phyloP scores from a whole-genome alignment of 768 basidiomycete genomes.

The Boletus tomentosulus region DNA sequence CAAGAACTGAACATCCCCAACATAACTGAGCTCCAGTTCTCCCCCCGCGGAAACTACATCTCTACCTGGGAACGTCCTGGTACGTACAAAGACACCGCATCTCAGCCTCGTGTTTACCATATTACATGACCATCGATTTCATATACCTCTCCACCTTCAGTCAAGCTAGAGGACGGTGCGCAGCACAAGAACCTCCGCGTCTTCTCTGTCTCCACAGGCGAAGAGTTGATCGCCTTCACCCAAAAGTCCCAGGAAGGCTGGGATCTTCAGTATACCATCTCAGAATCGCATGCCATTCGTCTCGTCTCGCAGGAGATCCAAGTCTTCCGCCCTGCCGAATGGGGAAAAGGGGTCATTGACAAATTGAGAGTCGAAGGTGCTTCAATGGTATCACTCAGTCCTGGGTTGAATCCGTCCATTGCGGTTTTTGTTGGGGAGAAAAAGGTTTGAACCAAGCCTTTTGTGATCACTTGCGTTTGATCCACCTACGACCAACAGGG shows the following conservation, averaged over 20 bases:
- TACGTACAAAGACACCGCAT: constrained; percentile 29
- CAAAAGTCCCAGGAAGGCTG: constrained; percentile 92
- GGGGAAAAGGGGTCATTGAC: constrained; percentile 74
- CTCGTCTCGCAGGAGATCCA: constrained; percentile 80
- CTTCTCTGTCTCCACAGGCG: constrained; percentile 81
- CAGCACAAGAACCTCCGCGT: constrained; percentile 94
- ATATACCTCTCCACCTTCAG: constrained; percentile 25
- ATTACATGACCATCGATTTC: constrained; percentile 13
- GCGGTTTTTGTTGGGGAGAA: constrained; percentile 93
- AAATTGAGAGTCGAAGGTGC: constrained; percentile 83
- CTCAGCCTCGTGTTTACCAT: constrained; percentile 22
- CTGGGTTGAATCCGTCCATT: constrained; percentile 81
- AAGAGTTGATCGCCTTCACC: constrained; percentile 81
- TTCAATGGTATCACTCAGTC: constrained; percentile 71
- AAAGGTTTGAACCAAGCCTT: constrained; percentile 49
- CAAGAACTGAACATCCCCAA: constrained; percentile 72
- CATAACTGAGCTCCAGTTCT: constrained; percentile 84
- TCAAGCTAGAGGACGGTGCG: constrained; percentile 84
- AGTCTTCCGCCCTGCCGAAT: constrained; percentile 76
- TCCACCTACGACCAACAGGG: constrained; percentile 45
- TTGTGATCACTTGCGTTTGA: neutral
- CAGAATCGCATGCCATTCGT: constrained; percentile 81
- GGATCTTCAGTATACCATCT: constrained; percentile 88
- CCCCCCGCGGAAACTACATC: constrained; percentile 87
- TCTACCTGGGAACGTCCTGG: constrained; percentile 94